Percentiles rank a stretch among this genome's conserved stretches.
phyloP scores from a whole-genome alignment of 768 basidiomycete species.

The Termitomyces sp. region DNA sequence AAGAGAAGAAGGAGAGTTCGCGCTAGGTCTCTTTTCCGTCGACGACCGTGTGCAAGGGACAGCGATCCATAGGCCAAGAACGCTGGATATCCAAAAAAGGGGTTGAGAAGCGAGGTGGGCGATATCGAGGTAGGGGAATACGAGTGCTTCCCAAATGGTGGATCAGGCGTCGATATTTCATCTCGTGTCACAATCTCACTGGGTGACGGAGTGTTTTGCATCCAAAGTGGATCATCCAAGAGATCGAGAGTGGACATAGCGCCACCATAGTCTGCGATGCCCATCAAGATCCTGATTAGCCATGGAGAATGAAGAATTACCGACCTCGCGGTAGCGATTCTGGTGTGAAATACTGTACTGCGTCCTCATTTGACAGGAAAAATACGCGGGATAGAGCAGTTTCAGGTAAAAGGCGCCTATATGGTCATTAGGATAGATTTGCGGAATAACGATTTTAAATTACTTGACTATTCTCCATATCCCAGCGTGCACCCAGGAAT shows the following conservation, averaged over 20 bases:
- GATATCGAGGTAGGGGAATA: slow-evolving; percentile 24
- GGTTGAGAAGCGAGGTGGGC: slow-evolving; percentile 58
- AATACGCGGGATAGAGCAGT: slow-evolving; percentile 56
- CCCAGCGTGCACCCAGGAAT: slow-evolving; percentile 67
- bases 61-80: slow-evolving; percentile 28
- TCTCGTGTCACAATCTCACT: slow-evolving; percentile 9
- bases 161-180: slow-evolving; percentile 11
- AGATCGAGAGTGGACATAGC: slow-evolving; percentile 43
- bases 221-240: slow-evolving; percentile 45
- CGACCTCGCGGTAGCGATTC: slow-evolving; percentile 55
- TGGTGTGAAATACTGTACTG: slow-evolving; percentile 49
- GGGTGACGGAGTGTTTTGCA: slow-evolving; percentile 15
- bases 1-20: slow-evolving; percentile 57
- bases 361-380: slow-evolving; percentile 53
- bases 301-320: background rate
- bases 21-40: slow-evolving; percentile 62
- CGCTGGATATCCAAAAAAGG: slow-evolving; percentile 72
- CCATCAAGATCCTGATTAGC: slow-evolving; percentile 4
- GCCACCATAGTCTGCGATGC: slow-evolving; percentile 60
- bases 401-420: slow-evolving; percentile 57
- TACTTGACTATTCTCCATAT: slow-evolving; percentile 65
- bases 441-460: slow-evolving; percentile 17
- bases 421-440: slow-evolving; percentile 5
- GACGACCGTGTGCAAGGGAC: slow-evolving; percentile 52
- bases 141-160: slow-evolving; percentile 14